phyloP scores from a whole-genome alignment of 208 protist species.

The Trypanosoma vivax region DNA sequence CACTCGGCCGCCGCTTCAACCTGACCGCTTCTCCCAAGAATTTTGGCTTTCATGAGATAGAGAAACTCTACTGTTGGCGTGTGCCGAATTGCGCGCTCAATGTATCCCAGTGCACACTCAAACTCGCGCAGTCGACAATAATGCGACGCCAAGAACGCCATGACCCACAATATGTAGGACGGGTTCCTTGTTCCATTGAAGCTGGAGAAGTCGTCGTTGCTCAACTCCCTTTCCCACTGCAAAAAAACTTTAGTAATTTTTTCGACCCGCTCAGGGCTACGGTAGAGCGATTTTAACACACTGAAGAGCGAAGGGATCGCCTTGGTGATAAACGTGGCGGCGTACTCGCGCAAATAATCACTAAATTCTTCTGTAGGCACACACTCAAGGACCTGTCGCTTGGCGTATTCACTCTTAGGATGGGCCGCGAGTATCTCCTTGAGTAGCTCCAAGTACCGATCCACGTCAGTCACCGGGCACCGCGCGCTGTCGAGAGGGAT shows the following conservation, averaged over 20 bases:
- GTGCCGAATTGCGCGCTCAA: slow-evolving; percentile 90
- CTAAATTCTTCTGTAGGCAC: slow-evolving; percentile 64
- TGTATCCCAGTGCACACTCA: slow-evolving; percentile 62
- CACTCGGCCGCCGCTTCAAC: slow-evolving; percentile 61
- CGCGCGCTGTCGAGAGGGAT: slow-evolving; percentile 59
- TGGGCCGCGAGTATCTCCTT: slow-evolving; percentile 39
- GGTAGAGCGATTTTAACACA: slow-evolving; percentile 91
- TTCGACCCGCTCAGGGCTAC: slow-evolving; percentile 44
- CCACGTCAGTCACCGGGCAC: slow-evolving; percentile 39
- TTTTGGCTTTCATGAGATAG: slow-evolving; percentile 88
- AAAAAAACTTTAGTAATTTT: slow-evolving; percentile 75
- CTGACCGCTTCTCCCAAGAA: slow-evolving; percentile 77
- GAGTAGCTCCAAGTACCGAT: slow-evolving; percentile 66
- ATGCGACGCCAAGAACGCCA: slow-evolving; percentile 87
- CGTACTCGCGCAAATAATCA: slow-evolving; percentile 41
- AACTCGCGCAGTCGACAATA: slow-evolving; percentile 64
- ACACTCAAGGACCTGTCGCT: slow-evolving; percentile 71
- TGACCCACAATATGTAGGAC: slow-evolving; percentile 84
- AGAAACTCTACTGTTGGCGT: slow-evolving; percentile 94
- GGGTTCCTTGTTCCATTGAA: slow-evolving; percentile 67
- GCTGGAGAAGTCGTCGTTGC: slow-evolving; percentile 43
- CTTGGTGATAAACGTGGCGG: slow-evolving; percentile 65
- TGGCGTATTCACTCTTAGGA: slow-evolving; percentile 56
- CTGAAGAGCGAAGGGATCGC: slow-evolving; percentile 93
- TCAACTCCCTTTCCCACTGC: slow-evolving; percentile 51